Base-by-base conservation (phyloP, 148 eudicot genomes). In the Rhododendron griersonianum region DNA sequence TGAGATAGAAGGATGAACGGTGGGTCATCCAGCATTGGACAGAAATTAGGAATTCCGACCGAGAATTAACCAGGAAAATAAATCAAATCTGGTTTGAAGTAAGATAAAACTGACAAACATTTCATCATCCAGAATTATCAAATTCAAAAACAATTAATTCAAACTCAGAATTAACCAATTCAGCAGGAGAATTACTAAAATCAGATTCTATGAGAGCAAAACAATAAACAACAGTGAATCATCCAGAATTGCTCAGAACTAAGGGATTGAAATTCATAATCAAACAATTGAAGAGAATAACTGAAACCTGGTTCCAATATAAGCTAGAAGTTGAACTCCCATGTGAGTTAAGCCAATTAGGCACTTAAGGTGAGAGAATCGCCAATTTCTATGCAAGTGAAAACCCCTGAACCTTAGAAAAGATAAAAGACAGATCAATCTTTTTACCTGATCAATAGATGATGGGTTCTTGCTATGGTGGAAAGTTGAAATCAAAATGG, bases 371-470 rank as follows among this genome's bases (percentile, higher is more conserved):
- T 19, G 48, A 21, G 14, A 74, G 30, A 83, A 67, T 69, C 8
- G 19, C 21, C 44, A 83, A 47, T 67, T 78, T 77, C 57, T 48
- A 81, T 16, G 37, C 63, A 71, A 53, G 55, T 35, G 39, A 69
- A 19, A 65, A 11, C 35, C n/a, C 69, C 48, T 21, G 7, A 50
- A 84, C 9, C 25, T 25, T 67, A 35, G 9, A 2, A 69, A 23
- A 69, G 44, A 69, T 59, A 61, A 71, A 19, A 16, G 37, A 48
- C 50, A 39, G 18, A 78, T n/a, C 63, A 51, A 59, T 21, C 21
- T 35, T 0, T 82, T 39, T 89, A 97, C 99, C 99, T 97, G 99
- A 93, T 97, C 98, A 86, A 97, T 95, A 61, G 98, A 95, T 63
- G 99, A 92, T 21, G 99, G 98, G 84, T 84, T 89, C 90, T 91